Base-by-base conservation (phyloP, 2,329 filamentous ascomycete species). In the Trichoderma atrobrunneum region DNA sequence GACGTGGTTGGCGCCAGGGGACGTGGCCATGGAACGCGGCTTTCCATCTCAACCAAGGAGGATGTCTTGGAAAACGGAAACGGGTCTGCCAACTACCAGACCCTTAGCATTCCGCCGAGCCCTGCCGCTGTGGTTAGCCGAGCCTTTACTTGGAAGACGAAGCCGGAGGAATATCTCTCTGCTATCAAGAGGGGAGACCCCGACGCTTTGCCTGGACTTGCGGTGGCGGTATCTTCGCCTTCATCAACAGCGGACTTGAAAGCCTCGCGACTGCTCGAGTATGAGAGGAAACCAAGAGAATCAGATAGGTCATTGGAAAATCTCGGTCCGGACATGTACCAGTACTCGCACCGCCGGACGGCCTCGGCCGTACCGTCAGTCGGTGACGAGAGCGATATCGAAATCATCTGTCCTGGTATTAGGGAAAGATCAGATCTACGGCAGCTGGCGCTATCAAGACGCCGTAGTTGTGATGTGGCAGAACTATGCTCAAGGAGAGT, bases 131-230 rank as follows among this genome's bases (percentile, higher is more conserved):
- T 82, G 66, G 77, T 87, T 0, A 82, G 83, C 18, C 85, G 86
- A 73, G 84, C 86, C 5, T 91, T 91, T 74, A 88, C 87, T 0
- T 91, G 89, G 90, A 90, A 89, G 77, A 87, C 84, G 70, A 91
- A 88, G 75, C 89, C 89, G 0, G 87, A 88, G 62, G 88, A 91
- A 67, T 90, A 91, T 74, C 80, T 84, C 56, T 77, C 80, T 61
- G 81, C 78, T 1, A 80, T 85, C 16, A 83, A 80, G 69, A 82
- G 80, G 63, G 82, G 78, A 18, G 79, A 82, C 24, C 72, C 74
- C 1, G 79, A 80, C 64, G 76, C 74, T 5, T 66, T 78, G 0
- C 72, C 78, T 21, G 76, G 75, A 7, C 74, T 78, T 16, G 74
- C 76, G 7, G 76, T 76, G 7, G 76, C 76, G 7, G 76, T 76